Percentiles rank a stretch among this genome's conserved stretches.
Conservation (phyloP, 768 basidiomycete species). For the Naganishia friedmannii region DNA sequence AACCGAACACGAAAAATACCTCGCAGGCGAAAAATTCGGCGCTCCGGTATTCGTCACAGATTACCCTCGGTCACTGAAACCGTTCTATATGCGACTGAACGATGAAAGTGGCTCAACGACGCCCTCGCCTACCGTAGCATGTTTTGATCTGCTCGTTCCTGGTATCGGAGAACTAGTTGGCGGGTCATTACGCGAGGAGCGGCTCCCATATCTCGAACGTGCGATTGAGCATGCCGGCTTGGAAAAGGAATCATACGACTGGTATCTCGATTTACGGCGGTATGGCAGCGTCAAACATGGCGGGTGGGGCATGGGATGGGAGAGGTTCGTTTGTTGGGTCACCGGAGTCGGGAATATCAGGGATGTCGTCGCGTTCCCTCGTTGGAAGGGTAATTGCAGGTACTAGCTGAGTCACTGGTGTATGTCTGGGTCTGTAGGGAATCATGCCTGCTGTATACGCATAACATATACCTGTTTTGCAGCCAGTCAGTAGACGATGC, state of each 20-base stretch:
- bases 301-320: slow-evolving; percentile 95
- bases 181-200: slow-evolving; percentile 70
- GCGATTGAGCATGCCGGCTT: slow-evolving; percentile 58
- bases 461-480: no score
- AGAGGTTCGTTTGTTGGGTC: slow-evolving; percentile 81
- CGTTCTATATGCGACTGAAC: slow-evolving; percentile 84
- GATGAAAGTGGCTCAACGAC: slow-evolving; percentile 1
- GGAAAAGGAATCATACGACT: slow-evolving; percentile 53
- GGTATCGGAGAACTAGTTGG: slow-evolving; percentile 84
- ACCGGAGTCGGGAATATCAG: slow-evolving; percentile 84
- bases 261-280: slow-evolving; percentile 75
- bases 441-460: no score
- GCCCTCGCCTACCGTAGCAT: slow-evolving; percentile 66
- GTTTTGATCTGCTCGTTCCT: slow-evolving; percentile 91
- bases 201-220: slow-evolving; percentile 48
- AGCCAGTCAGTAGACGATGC: no score
- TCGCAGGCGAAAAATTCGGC: slow-evolving; percentile 65
- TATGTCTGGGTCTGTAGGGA: not conserved
- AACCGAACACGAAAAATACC: slow-evolving; percentile 90
- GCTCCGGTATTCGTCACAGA: slow-evolving; percentile 89
- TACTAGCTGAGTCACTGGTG: slow-evolving; percentile 35
- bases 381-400: slow-evolving; percentile 60
- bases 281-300: slow-evolving; percentile 89
- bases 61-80: slow-evolving; percentile 78
- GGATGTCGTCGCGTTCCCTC: slow-evolving; percentile 86